Base-by-base conservation (phyloP, 176 grass and related monocot species). In the Dendrocalamus sinicus region DNA sequence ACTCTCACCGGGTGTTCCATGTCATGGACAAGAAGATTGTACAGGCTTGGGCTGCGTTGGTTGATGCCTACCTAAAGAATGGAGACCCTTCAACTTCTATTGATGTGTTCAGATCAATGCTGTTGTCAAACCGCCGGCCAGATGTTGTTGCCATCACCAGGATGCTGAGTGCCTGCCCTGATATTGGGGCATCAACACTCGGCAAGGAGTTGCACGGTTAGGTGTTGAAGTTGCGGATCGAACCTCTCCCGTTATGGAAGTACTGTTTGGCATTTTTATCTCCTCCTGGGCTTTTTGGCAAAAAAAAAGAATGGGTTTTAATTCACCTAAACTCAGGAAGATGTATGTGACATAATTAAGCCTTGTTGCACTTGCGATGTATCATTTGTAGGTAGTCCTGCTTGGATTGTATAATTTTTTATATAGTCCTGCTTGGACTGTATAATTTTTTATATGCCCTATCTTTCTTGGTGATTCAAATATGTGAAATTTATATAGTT, bases 31-130 rank as follows among this genome's bases (percentile, higher is more conserved):
- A 83, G 81, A 95, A 92, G 79, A 98, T 76, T 79, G 89, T 98
- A 72, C 87, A 90, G 72, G 88, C 93, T 81, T 95, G 96, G 91
- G 94, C 96, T n/a, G 70, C 96, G 11, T 79, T 98, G 58, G 88
- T 94, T 84, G 96, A 98, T 81, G 89, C 91, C 20, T 94, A 92
- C 83, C 82, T 95, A 62, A 98, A 91, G 85, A 94, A 95, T 55
- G 81, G 81, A 65, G 79, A 86, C 70, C 81, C 85, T 30, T 92
- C 53, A 17, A 84, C 83, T 91, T 91, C 86, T 65, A 55, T 95
- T 19, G n/a, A 84, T 89, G 87, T 89, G 48, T 98, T 95, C 72
- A 86, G 91, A 68, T 89, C 91, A 52, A 95, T 95, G 96, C 47
- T 89, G 40, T 43, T 83, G 67, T 68, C 88, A 64, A 89, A 72